These are phyloP conservation scores for Prunus mongolica DNA, from an alignment of 306 rosid species.

Conservation along the genomic window DNA sequence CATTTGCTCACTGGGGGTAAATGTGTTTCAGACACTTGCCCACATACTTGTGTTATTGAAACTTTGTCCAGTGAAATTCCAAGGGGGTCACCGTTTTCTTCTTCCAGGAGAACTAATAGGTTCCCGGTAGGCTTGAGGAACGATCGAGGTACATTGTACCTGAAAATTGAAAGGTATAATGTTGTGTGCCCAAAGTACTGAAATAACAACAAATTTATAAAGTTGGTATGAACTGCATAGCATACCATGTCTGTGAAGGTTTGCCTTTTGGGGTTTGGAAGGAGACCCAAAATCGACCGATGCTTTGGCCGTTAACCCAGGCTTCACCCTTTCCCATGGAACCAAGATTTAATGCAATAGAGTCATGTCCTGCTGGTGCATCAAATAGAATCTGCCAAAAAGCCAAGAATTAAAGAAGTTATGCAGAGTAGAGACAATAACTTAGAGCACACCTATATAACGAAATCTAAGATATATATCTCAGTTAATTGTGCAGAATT, in stretches of 20 bases:
- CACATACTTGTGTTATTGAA: conserved; percentile 25
- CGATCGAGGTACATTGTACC: conserved; percentile 86
- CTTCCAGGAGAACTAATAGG: conserved; percentile 63
- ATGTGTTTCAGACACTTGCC: conserved; percentile 36
- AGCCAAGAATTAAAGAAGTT: conserved; percentile 8
- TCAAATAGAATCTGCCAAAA: conserved; percentile 56
- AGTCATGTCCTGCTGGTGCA: conserved; percentile 61
- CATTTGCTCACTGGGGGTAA: conserved; percentile 32
- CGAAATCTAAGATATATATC: not conserved
- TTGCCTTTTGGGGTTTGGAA: conserved; percentile 58
- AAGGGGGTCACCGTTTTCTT: conserved; percentile 65
- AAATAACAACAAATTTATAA: not conserved
- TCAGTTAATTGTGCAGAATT: not conserved
- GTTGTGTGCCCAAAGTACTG: not conserved
- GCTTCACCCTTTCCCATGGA: conserved; percentile 88
- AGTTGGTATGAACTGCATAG: conserved; percentile 17
- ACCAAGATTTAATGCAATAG: conserved; percentile 67
- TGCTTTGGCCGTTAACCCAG: conserved; percentile 75
- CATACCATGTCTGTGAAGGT: conserved; percentile 82
- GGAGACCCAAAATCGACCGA: conserved; percentile 89
- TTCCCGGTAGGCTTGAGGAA: conserved; percentile 59
- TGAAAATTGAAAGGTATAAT: conserved; percentile 17
- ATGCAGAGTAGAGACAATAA: not conserved
- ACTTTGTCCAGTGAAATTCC: conserved; percentile 38
- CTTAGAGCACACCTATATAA: not conserved